Evolutionary conservation across 1,284 basidiomycete species (phyloP).

Genomic region (Sphaerobolus stellatus): DNA sequence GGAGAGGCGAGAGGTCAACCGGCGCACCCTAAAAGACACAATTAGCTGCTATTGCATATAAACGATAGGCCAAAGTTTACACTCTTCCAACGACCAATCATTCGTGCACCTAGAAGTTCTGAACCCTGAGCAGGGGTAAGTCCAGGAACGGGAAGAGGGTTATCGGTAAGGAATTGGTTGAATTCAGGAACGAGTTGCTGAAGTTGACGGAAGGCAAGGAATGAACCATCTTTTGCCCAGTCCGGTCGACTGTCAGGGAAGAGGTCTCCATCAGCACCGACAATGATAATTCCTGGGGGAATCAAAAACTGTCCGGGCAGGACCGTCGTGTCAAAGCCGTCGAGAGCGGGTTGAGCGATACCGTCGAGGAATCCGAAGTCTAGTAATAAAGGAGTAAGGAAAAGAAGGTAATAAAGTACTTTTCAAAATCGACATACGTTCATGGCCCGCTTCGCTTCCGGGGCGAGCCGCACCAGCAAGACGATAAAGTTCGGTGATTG

Average conservation of each 20-base stretch:
- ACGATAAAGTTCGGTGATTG: conserved; percentile 10
- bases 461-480: conserved; percentile 17
- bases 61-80: conserved; percentile 2
- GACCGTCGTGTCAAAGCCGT: conserved; percentile 15
- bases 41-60: not conserved
- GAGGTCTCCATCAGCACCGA: conserved; percentile 1
- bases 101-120: conserved; percentile 25
- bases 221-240: conserved; percentile 15
- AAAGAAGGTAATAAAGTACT: not conserved
- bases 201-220: conserved; percentile 15
- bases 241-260: conserved; percentile 1
- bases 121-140: not conserved
- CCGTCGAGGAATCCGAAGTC: conserved; percentile 18
- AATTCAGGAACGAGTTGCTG: conserved; percentile 15
- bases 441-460: conserved; percentile 10
- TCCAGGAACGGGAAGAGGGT: not conserved
- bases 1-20: conserved; percentile 18
- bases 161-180: conserved; percentile 2
- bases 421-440: not conserved
- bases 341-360: conserved; percentile 17
- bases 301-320: conserved; percentile 9
- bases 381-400: not conserved
- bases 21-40: conserved; percentile 24
- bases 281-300: conserved; percentile 13
- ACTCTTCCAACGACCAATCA: conserved; percentile 28